Evolutionary conservation across 768 basidiomycete genomes (phyloP), one percentile per base, ranked within the genome.

Genomic region (Tephrocybe sp.): DNA sequence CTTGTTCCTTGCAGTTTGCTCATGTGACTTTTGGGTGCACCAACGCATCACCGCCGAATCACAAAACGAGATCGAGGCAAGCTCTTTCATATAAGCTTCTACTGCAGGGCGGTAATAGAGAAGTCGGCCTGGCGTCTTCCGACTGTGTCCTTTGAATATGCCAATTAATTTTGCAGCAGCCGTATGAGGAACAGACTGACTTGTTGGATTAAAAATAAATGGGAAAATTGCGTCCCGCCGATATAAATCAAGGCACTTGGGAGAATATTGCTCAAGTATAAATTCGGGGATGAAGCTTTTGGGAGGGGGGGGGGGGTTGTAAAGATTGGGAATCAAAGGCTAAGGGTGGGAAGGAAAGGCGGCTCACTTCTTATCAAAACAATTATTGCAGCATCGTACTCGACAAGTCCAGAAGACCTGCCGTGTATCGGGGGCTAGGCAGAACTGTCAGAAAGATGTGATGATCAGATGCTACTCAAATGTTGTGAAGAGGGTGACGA

Each of bases 361-460:
- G 2, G 54, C 66, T 53, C 36, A 75, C 73, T 64, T 45, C 41
- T 62, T 59, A 43, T 60, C 56, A 4, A 72, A 51, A 40, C 74
- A 75, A 33, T 58, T 60, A 36, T 59, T 62, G 53, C 74, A 75
- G 43, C 68, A 68, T 31, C 72, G 65, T 22, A 68, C 60, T 8
- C 71, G 70, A 41, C 68, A 71, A 14, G 60, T 52, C 72, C 72
- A 74, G 30, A 67, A 64, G 7, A 73, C 54, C 35, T 67, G 63
- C 20, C 63, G 61, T 22, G 68, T 63, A n/a, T 60, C 61, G 3
- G 55, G 44, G 5, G 60, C 57, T 16, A 65, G 47, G 53, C 72
- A 75, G 45, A 68, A 64, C 72, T 75, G 49, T 20, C 7, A 36
- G 1, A 16, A 13, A 43, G 20, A 36, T 34, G 14, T 22, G 5